These are phyloP conservation scores for Pyronema omphalodes DNA, from an alignment of 495 filamentous ascomycete species.

Conservation along the genomic window DNA sequence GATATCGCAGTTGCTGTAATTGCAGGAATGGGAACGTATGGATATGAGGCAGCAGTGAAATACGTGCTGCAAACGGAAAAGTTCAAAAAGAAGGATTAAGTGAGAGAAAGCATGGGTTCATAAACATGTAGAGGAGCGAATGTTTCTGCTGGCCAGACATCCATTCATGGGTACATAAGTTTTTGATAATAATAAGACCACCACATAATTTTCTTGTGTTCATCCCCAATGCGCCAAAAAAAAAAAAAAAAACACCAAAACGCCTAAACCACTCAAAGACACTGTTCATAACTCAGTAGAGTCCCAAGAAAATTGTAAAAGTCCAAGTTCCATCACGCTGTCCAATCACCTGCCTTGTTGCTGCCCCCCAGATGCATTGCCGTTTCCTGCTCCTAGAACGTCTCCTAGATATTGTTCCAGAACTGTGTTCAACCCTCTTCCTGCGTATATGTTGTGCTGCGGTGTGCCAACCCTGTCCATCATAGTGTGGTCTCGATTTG, in stretches of 20 bases:
- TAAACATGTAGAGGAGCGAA: no score
- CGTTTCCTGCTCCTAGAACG: constrained; percentile 6
- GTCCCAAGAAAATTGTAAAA: background rate
- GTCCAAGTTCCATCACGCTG: background rate
- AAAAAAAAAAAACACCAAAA: background rate
- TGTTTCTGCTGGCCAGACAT: no score
- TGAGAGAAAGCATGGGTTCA: no score
- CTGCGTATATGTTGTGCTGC: constrained; percentile 3
- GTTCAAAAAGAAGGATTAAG: background rate
- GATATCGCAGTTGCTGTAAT: constrained; percentile 54
- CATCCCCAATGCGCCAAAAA: background rate
- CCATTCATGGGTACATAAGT: no score
- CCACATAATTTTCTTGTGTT: no score
- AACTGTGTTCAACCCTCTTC: constrained; percentile 9
- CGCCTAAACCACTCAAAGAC: background rate
- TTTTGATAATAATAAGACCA: no score
- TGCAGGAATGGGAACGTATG: constrained; percentile 47
- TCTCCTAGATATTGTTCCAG: constrained; percentile 11
- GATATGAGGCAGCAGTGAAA: constrained; percentile 51
- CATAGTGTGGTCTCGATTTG: background rate
- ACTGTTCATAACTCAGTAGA: no score
- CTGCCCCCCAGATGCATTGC: background rate
- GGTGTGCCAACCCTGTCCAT: background rate
- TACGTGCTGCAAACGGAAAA: constrained; percentile 30
- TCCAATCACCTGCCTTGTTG: background rate